phyloP scores from a whole-genome alignment of 1,284 basidiomycete genomes.

The Rhodotorula sp. region DNA sequence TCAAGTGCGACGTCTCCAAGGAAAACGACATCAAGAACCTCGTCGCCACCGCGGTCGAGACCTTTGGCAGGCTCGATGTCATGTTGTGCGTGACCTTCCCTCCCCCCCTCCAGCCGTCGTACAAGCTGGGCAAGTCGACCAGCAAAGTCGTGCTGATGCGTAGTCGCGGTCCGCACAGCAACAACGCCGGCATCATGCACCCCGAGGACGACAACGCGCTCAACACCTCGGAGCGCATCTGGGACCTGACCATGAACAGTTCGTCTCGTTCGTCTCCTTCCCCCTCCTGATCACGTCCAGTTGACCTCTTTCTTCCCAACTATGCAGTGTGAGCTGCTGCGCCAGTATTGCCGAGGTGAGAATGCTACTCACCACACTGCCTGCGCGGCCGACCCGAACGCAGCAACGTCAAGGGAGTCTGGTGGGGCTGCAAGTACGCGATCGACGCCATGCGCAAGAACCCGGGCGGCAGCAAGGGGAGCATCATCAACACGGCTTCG shows the following conservation, averaged over 20 bases:
- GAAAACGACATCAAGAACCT: constrained; percentile 79
- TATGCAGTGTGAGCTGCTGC: not conserved
- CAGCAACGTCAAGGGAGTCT: constrained; percentile 96
- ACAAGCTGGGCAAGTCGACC: not conserved
- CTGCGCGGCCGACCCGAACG: constrained; percentile 65
- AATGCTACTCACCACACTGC: not conserved
- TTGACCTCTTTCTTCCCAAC: not conserved
- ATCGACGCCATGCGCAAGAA: constrained; percentile 93
- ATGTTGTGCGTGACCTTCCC: constrained; percentile 63
- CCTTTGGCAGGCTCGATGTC: constrained; percentile 86
- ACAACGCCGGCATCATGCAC: constrained; percentile 75
- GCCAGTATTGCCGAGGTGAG: not conserved
- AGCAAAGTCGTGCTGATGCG: not conserved
- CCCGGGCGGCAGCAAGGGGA: constrained; percentile 76
- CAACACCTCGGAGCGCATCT: constrained; percentile 87
- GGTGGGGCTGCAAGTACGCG: constrained; percentile 97
- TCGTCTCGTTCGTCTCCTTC: not conserved
- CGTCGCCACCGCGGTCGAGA: constrained; percentile 73
- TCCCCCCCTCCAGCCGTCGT: not conserved
- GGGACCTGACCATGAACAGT: constrained; percentile 32
- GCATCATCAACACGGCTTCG: constrained; percentile 95
- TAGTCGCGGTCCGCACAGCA: constrained; percentile 9
- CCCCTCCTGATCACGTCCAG: too few relatives aligned
- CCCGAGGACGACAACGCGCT: constrained; percentile 87
- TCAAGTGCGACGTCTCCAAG: constrained; percentile 82